phyloP scores from a whole-genome alignment of 805 yeast genomes.

The Babjeviella inositovora region DNA sequence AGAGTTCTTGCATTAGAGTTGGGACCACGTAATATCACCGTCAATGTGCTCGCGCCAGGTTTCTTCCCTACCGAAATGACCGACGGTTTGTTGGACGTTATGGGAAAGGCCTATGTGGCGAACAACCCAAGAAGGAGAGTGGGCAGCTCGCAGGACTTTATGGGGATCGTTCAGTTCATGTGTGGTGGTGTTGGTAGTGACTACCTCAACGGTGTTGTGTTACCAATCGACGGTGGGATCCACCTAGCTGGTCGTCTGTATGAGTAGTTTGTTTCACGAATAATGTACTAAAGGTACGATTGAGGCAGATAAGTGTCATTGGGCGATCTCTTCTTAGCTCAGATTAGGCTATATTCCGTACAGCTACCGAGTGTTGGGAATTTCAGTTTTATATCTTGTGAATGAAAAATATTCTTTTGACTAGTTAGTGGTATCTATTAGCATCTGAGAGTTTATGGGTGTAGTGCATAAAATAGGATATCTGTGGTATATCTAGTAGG shows the following conservation, averaged over 20 bases:
- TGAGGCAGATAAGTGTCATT: too few species aligned
- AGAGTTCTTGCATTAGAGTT: constrained; percentile 47
- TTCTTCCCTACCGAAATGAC: constrained; percentile 69
- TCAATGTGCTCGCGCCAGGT: constrained; percentile 62
- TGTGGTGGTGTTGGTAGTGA: constrained; percentile 36
- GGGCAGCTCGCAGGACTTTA: constrained; percentile 45
- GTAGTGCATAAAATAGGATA: too few species aligned
- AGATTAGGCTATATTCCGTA: too few species aligned
- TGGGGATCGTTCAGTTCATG: constrained; percentile 38
- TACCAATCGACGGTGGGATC: constrained; percentile 62
- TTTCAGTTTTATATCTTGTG: too few species aligned
- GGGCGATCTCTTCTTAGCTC: too few species aligned
- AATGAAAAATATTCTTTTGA: too few species aligned
- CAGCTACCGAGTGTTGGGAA: too few species aligned
- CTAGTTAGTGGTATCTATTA: too few species aligned
- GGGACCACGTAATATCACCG: constrained; percentile 52
- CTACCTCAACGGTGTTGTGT: constrained; percentile 50
- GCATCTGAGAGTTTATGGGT: too few species aligned
- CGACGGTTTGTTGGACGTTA: constrained; percentile 40
- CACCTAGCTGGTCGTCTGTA: constrained; percentile 25
- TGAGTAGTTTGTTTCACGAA: too few species aligned
- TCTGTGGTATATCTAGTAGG: too few species aligned
- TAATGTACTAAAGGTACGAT: too few species aligned
- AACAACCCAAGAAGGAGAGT: constrained; percentile 47
- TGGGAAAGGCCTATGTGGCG: constrained; percentile 27